phyloP scores from a whole-genome alignment of 805 yeast genomes.

The Ogataea pignaliae region DNA sequence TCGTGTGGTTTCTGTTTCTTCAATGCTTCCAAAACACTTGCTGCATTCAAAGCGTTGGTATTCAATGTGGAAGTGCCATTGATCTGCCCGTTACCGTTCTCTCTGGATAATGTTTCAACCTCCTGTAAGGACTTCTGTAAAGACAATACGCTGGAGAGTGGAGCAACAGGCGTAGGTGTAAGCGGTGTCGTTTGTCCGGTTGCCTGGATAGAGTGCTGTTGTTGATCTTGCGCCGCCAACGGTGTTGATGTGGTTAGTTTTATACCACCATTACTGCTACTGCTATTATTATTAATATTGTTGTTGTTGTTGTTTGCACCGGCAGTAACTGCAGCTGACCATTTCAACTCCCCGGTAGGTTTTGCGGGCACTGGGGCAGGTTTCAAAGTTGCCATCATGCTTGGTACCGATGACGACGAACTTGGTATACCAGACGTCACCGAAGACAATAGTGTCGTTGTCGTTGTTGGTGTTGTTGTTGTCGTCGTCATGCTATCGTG shows the following conservation, averaged over 20 bases:
- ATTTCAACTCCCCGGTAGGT: slow-evolving; percentile 27
- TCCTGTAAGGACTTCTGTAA: slow-evolving; percentile 4
- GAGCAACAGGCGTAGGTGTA: slow-evolving; percentile 3
- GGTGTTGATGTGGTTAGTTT: not conserved
- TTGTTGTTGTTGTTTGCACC: slow-evolving; percentile 9
- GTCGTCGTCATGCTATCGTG: slow-evolving; percentile 6
- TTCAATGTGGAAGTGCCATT: slow-evolving; percentile 13
- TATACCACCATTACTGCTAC: no score
- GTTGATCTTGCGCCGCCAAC: not conserved
- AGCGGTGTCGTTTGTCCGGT: not conserved
- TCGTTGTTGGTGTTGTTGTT: slow-evolving; percentile 5
- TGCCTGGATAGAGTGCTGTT: not conserved
- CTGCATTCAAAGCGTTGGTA: slow-evolving; percentile 32
- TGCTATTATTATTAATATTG: not conserved
- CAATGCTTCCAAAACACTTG: slow-evolving; percentile 34
- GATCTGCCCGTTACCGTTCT: not conserved
- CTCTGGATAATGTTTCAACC: not conserved
- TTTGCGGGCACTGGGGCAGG: slow-evolving; percentile 34
- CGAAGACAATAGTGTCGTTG: slow-evolving; percentile 5
- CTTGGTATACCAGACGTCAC: slow-evolving; percentile 13
- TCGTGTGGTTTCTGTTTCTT: slow-evolving; percentile 32
- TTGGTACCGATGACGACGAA: slow-evolving; percentile 11
- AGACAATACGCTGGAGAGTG: not conserved
- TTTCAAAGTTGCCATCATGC: slow-evolving; percentile 28
- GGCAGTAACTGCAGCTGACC: slow-evolving; percentile 32